phyloP scores from a whole-genome alignment of 2,329 filamentous ascomycete genomes.

The Alternaria consortialis region DNA sequence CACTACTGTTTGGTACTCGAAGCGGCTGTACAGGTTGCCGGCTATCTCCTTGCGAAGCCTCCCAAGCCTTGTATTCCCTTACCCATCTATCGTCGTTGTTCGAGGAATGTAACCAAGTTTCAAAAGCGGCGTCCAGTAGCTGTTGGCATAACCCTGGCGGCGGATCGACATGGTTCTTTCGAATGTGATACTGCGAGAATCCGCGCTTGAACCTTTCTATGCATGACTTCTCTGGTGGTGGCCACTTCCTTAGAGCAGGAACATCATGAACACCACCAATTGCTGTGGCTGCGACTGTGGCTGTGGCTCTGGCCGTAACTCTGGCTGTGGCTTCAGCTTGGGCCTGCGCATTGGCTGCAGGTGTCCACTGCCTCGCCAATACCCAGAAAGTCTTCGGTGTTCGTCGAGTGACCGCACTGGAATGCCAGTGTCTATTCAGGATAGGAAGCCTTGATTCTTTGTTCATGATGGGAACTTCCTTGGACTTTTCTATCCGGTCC shows the following conservation, averaged over 20 bases:
- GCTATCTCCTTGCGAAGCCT: background rate
- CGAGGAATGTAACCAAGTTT: background rate
- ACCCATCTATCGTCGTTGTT: background rate
- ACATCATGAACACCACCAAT: background rate
- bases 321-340: background rate
- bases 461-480: too few species aligned
- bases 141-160: background rate
- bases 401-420: background rate
- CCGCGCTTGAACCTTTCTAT: background rate
- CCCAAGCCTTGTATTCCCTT: background rate
- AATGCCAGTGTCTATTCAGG: slow-evolving; percentile 1
- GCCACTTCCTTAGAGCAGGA: background rate
- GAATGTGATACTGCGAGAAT: background rate
- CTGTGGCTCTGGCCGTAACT: background rate
- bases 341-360: background rate
- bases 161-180: background rate
- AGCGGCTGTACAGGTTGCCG: background rate
- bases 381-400: background rate
- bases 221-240: background rate
- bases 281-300: background rate
- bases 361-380: background rate
- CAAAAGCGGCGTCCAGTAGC: background rate
- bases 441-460: background rate
- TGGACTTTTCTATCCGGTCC: background rate
- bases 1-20: background rate